Evolutionary conservation across 192 early-diverging fungal genomes (phyloP), one percentile per base, ranked within the genome.

Genomic region (Globomyces pollinis-pini): DNA sequence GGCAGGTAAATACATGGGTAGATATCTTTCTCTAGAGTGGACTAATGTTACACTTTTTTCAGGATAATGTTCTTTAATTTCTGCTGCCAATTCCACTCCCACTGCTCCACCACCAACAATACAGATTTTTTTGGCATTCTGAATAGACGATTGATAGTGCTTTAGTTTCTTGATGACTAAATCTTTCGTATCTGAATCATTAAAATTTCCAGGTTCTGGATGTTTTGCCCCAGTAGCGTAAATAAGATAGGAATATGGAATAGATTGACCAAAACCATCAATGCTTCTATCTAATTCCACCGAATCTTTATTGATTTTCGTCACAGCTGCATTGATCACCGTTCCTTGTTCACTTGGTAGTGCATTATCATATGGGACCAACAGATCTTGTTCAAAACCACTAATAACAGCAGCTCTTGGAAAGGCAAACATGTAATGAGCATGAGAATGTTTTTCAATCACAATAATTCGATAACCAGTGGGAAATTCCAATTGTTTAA

Each of bases 21-120:
- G 61, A 31, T 84, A 87, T 20, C 76, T 52, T 29, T 72, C 64
- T 23, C 72, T 79, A 18, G 79, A 80, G 60, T 88, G 86, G 15
- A 88, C 67, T 30, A 88, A 42, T 0, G 77, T 85, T 26, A 86
- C 84, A 5, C 78, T 68, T 50, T 77, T 81, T 33, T 66, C 60
- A 8, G 83, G 84, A 39, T 73, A 81, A 53, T 77, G 67, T 15
- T 77, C 74, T 9, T 68, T 70, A 62, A 88, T 83, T 65, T 93
- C 91, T 0, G 76, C 86, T 5, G 89, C 87, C 57, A 90, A 53
- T 56, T 91, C 91, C 32, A 89, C 65, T 31, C 87, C 91, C 7
- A 85, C 81, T 12, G 86, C 83, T 15, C 89, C 89, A 28, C 81
- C 89, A 35, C 89, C 89, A 34, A 85, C 80, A 7, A 91, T 65